Base-by-base conservation (phyloP, 2,329 filamentous ascomycete species). In the Cladobotryum protrusum region DNA sequence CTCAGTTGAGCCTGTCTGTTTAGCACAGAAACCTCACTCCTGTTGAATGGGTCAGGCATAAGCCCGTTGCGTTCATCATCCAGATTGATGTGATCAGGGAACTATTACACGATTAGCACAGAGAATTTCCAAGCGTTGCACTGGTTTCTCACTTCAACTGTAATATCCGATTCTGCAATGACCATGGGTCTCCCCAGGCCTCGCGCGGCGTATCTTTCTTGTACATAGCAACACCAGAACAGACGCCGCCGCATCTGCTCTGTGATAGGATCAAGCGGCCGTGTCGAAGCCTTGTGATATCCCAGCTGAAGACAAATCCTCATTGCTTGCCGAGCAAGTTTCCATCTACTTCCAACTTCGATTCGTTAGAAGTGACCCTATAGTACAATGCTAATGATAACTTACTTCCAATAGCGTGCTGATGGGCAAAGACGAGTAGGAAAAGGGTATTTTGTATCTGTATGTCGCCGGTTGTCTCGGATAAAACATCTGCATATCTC, bases 221-320 rank as follows among this genome's bases (percentile, higher is more conserved):
- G 45, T n/a, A 47, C 45, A 12, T 47, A 47, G 29, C 45, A 47
- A 3, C 45, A 47, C 45, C 45, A 47, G 33, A 47, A 47, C 8
- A 47, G 9, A 14, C 45, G 37, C 19, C 45, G 45, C n/a, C 45
- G 45, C 29, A 29, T 47, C 15, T 47, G 45, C 19, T 47, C 45
- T 9, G 45, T 33, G 9, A 47, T 17, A 5, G 45, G 45, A 29
- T 47, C 45, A 12, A 47, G 36, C 6, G 37, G 45, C n/a, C n/a
- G 37, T 1, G 45, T 33, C 9, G 37, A 39, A 13, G 37, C 45
- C 20, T 42, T 47, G 24, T 47, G 45, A 17, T 47, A 47, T 32
- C 45, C 45, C 7, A 47, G 37, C n/a, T 47, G 45, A 15, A 42
- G 24, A 32, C 45, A 47, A 19, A 41, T 47, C 14, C 45, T 29